Evolutionary conservation across 2,329 filamentous ascomycete genomes (phyloP).

Genomic region (Aspergillus tamarii): DNA sequence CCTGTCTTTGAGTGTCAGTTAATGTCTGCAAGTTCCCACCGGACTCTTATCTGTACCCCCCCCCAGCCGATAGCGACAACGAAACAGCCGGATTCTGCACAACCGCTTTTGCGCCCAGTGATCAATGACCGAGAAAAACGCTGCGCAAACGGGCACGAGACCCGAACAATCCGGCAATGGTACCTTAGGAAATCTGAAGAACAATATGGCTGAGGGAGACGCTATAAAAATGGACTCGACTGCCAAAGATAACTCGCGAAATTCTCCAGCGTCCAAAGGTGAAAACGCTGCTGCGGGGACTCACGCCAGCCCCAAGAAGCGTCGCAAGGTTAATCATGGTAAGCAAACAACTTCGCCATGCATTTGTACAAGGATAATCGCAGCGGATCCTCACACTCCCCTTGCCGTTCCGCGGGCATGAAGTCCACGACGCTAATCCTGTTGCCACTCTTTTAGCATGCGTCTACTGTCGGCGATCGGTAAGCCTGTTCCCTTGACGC

Average conservation of each 20-base stretch:
- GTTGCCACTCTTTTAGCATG: slow-evolving; percentile 64
- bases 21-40: slow-evolving; percentile 35
- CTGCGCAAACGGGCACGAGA: slow-evolving; percentile 26
- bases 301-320: slow-evolving; percentile 71
- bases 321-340: slow-evolving; percentile 90
- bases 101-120: slow-evolving; percentile 26
- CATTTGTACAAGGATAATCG: slow-evolving; percentile 30
- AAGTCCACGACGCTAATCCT: slow-evolving; percentile 29
- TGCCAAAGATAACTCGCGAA: slow-evolving; percentile 31
- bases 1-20: slow-evolving; percentile 8
- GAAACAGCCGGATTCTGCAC: slow-evolving; percentile 24
- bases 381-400: slow-evolving; percentile 17
- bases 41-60: slow-evolving; percentile 25
- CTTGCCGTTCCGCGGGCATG: slow-evolving; percentile 21
- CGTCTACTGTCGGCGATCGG: slow-evolving; percentile 87
- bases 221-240: slow-evolving; percentile 32
- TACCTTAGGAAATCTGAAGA: slow-evolving; percentile 25
- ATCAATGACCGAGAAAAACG: slow-evolving; percentile 37
- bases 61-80: slow-evolving; percentile 17
- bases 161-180: slow-evolving; percentile 35
- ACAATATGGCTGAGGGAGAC: slow-evolving; percentile 23
- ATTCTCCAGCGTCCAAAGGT: slow-evolving; percentile 35
- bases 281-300: slow-evolving; percentile 37
- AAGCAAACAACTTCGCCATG: slow-evolving; percentile 47
- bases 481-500: slow-evolving; percentile 57